Percentiles rank a stretch among this genome's conserved stretches.
These are phyloP conservation scores for Podaxis carcinomalis DNA, from an alignment of 768 basidiomycete species.

Conservation along the genomic window DNA sequence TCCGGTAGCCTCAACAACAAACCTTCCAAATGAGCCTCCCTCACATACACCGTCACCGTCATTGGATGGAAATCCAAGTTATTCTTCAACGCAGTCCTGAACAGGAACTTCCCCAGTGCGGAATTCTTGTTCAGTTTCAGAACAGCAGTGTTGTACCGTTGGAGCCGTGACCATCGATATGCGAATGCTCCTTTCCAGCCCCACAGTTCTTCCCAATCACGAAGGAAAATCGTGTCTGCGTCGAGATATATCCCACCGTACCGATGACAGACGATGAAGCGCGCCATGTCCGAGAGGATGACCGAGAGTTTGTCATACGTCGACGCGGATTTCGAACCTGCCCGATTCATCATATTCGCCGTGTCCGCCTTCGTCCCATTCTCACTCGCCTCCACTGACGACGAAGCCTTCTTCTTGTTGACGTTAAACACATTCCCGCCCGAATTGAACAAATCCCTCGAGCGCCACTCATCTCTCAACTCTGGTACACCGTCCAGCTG, in stretches of 20 bases:
- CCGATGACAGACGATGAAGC: conserved; percentile 94
- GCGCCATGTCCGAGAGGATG: conserved; percentile 94
- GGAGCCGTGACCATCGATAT: conserved; percentile 90
- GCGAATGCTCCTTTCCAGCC: conserved; percentile 96
- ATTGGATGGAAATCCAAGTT: conserved; percentile 96
- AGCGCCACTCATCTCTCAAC: conserved; percentile 86
- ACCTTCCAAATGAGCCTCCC: conserved; percentile 82
- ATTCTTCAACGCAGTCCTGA: conserved; percentile 92
- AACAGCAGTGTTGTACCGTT: conserved; percentile 96
- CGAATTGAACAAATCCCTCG: conserved; percentile 82
- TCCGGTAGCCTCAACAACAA: conserved; percentile 88
- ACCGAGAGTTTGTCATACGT: conserved; percentile 90
- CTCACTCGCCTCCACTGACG: background rate
- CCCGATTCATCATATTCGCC: conserved; percentile 55
- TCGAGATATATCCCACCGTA: conserved; percentile 97
- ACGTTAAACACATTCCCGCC: conserved; percentile 74
- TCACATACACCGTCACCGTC: conserved; percentile 87
- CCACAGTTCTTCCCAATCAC: conserved; percentile 99
- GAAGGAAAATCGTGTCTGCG: conserved; percentile 91
- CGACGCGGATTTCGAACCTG: conserved; percentile 80
- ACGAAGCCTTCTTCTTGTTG: conserved; percentile 23
- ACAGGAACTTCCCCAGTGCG: conserved; percentile 88
- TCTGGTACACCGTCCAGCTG: conserved; percentile 91
- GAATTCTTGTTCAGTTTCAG: conserved; percentile 90
- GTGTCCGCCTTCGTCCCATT: conserved; percentile 18